phyloP scores from a whole-genome alignment of 495 filamentous ascomycete species.

The Paragyromitra xinjiangensis region DNA sequence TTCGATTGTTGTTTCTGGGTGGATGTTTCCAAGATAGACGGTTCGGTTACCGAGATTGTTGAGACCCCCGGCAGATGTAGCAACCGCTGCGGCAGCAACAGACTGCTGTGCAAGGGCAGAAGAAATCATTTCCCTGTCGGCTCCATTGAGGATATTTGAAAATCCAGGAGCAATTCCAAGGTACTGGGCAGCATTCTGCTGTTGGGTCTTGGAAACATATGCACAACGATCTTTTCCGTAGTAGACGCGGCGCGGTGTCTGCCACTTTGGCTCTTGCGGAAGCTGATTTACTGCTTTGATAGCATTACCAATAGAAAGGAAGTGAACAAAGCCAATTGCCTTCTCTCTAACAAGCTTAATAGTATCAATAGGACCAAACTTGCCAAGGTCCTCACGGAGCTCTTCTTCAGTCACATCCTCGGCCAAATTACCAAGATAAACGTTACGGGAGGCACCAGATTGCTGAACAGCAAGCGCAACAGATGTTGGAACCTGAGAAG shows the following conservation, averaged over 20 bases:
- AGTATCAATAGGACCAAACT: conserved; percentile 95
- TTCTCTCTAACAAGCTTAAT: conserved; percentile 98
- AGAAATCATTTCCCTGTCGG: conserved; percentile 94
- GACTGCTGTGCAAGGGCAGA: conserved; percentile 97
- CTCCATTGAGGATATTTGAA: conserved; percentile 92
- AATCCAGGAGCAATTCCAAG: conserved; percentile 97
- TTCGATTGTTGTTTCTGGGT: conserved; percentile 97
- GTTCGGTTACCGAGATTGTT: conserved; percentile 97
- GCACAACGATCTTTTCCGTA: conserved; percentile 98
- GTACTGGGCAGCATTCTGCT: conserved; percentile 98
- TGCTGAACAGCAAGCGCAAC: conserved; percentile 96
- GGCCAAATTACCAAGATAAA: conserved; percentile 92
- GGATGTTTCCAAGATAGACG: conserved; percentile 98
- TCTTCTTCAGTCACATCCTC: conserved; percentile 92
- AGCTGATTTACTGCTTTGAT: conserved; percentile 99
- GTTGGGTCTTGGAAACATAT: conserved; percentile 98
- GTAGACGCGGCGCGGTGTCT: conserved; percentile 91
- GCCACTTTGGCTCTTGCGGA: conserved; percentile 96
- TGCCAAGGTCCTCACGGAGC: conserved; percentile 91
- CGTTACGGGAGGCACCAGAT: conserved; percentile 96
- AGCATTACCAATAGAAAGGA: conserved; percentile 95
- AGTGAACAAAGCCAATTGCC: conserved; percentile 97
- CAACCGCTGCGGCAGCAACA: conserved; percentile 94
- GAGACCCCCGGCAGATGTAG: conserved; percentile 93
- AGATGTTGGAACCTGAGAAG: conserved; percentile 96